A percentile compares a stretch with the other conserved stretches of the same genome.
These are phyloP conservation scores for Didymella exigua DNA, from an alignment of 2,329 filamentous ascomycete genomes.

Conservation along the genomic window DNA sequence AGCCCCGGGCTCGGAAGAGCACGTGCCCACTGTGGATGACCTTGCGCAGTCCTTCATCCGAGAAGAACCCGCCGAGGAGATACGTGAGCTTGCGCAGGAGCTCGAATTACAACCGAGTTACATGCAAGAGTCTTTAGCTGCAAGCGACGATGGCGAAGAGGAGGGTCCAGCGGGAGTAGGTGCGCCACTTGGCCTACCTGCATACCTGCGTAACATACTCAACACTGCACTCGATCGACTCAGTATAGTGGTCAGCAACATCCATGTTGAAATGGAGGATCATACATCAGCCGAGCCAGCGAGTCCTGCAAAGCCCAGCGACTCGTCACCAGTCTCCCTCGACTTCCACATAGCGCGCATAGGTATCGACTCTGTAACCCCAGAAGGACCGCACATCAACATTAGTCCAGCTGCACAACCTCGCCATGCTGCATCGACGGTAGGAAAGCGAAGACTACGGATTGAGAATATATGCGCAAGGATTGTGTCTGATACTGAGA, in stretches of 20 bases:
- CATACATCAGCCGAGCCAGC: conserved; percentile 56
- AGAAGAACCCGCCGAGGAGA: conserved; percentile 70
- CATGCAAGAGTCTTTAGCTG: conserved; percentile 64
- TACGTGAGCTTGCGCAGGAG: conserved; percentile 70
- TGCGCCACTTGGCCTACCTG: conserved; percentile 69
- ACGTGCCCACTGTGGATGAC: conserved; percentile 71
- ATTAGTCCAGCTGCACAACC: conserved; percentile 20
- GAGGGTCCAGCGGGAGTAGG: conserved; percentile 70
- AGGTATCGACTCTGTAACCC: conserved; percentile 67
- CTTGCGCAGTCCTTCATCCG: conserved; percentile 80
- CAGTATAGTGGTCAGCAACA: conserved; percentile 67
- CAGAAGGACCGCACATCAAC: conserved; percentile 34
- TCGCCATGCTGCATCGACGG: conserved; percentile 52
- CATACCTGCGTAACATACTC: conserved; percentile 72
- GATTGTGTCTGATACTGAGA: conserved; percentile 70
- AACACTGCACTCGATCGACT: conserved; percentile 76
- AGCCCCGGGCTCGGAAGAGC: conserved; percentile 39
- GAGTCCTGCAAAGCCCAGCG: conserved; percentile 56
- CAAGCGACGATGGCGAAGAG: conserved; percentile 68
- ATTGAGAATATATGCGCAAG: conserved; percentile 68
- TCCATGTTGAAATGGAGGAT: conserved; percentile 69
- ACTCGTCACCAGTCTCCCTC: conserved; percentile 63
- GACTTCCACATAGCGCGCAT: conserved; percentile 69
- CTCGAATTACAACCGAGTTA: conserved; percentile 67
- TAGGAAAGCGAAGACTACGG: conserved; percentile 69